Evolutionary conservation across 768 basidiomycete genomes (phyloP), one percentile per base, ranked within the genome.

Genomic region (Tricholoma sp.): DNA sequence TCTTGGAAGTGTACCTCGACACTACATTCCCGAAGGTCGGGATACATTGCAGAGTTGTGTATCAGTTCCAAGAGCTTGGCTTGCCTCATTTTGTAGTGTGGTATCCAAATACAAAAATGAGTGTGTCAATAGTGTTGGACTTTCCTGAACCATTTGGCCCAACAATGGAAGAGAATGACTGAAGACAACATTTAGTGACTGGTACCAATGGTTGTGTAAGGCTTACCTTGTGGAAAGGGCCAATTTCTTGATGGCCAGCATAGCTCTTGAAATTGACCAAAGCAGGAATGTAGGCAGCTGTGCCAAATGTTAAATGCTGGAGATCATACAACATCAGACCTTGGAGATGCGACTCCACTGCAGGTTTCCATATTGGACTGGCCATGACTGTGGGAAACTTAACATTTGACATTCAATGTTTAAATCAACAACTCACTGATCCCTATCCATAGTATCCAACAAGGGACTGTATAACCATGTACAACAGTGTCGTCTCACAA

Each of bases 141-240:
- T 98, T 99, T 2, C 97, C 97, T 5, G 91, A 95, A 11, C 97
- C 96, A 65, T 99, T 99, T 1, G 97, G 96, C 1, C 97, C 97
- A 6, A 98, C 96, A 61, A 99, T 98, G 0, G 94, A 84, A 12
- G 94, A 96, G 74, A 99, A 99, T 1, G 94, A 97, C 94, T 97
- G 65, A 0, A n/a, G 15, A 50, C 42, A 41, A 52, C 24, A 39
- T 34, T 53, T 34, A 52, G 53, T 42, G 50, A 54, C 17, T 28
- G 13, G 12, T 28, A 44, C n/a, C 36, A 28, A 18, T 10, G 28
- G 48, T 5, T 3, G 42, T 32, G 17, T 13, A 56, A 12, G 11
- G 64, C 71, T 17, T 60, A 90, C 94, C 77, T 98, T 98, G 73
- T 99, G 97, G 72, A 99, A 99, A 0, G 97, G 97, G 0, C 97